Conservation (phyloP, 805 yeast species). For the Dipodascopsis uninucleata region DNA sequence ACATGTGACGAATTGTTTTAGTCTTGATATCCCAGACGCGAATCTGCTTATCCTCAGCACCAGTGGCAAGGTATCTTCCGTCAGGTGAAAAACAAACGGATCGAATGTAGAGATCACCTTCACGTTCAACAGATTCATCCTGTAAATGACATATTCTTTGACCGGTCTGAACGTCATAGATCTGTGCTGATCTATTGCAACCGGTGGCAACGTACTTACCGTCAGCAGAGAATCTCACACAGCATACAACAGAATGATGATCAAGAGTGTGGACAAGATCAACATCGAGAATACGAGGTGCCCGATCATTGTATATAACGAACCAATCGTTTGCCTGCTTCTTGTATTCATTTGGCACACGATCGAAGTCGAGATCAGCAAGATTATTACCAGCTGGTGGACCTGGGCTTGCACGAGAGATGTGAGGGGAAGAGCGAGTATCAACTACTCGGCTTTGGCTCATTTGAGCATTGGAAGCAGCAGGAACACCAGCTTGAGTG, state of each 20-base stretch:
- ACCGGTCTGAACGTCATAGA: slow-evolving; percentile 87
- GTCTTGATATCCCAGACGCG: slow-evolving; percentile 94
- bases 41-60: slow-evolving; percentile 71
- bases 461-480: slow-evolving; percentile 24
- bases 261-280: slow-evolving; percentile 85
- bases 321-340: slow-evolving; percentile 83
- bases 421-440: slow-evolving; percentile 21
- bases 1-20: slow-evolving; percentile 75
- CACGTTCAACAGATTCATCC: slow-evolving; percentile 70
- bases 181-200: slow-evolving; percentile 93
- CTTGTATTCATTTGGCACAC: slow-evolving; percentile 71
- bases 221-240: slow-evolving; percentile 87
- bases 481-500: slow-evolving; percentile 20
- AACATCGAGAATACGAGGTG: slow-evolving; percentile 72
- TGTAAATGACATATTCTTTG: slow-evolving; percentile 79
- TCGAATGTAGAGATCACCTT: slow-evolving; percentile 85
- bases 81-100: slow-evolving; percentile 97
- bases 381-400: slow-evolving; percentile 35
- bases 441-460: slow-evolving; percentile 15
- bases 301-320: slow-evolving; percentile 84
- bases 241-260: slow-evolving; percentile 93
- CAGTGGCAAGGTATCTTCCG: slow-evolving; percentile 88
- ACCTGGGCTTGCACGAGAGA: slow-evolving; percentile 25
- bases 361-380: slow-evolving; percentile 69
- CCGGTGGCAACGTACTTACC: slow-evolving; percentile 95